Conservation (phyloP, 192 early-diverging fungal species). For the Coemansia sp. region DNA sequence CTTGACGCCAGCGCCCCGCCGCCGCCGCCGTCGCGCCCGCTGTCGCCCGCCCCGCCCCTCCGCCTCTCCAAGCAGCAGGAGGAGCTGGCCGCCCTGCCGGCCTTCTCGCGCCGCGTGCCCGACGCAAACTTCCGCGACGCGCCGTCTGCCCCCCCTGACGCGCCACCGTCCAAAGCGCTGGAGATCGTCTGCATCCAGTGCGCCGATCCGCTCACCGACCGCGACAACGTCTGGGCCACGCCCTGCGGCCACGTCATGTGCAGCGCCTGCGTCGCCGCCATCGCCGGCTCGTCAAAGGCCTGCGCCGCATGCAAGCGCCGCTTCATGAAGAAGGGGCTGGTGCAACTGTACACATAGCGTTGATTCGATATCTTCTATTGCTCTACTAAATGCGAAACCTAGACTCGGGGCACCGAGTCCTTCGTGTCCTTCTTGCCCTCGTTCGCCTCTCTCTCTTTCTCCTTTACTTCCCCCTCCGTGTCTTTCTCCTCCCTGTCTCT, state of each 20-base stretch:
- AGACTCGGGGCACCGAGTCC: too few relatives aligned
- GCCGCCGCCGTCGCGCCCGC: conserved; percentile 18
- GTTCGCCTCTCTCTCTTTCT: conserved; percentile 37
- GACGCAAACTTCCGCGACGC: conserved; percentile 36
- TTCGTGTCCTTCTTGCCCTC: conserved; percentile 14
- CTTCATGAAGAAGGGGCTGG: conserved; percentile 25
- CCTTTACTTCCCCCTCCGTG: conserved; percentile 57
- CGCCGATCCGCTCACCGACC: conserved; percentile 17
- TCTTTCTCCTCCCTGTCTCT: conserved; percentile 34
- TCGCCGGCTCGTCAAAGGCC: conserved; percentile 13
- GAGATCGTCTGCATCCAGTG: conserved; percentile 43
- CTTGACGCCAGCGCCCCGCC: conserved; percentile 38
- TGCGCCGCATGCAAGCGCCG: conserved; percentile 38
- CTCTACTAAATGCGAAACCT: too few relatives aligned
- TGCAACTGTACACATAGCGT: conserved; percentile 31
- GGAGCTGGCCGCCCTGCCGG: conserved; percentile 15
- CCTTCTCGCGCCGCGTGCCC: conserved; percentile 34
- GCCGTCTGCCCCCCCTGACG: not conserved
- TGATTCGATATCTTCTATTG: too few relatives aligned
- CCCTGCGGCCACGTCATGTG: conserved; percentile 45
- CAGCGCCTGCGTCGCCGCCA: conserved; percentile 27
- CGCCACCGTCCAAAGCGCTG: not conserved
- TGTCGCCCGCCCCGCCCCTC: conserved; percentile 25
- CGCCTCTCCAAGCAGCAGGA: conserved; percentile 29
- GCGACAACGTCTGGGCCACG: conserved; percentile 41